Evolutionary conservation across 352 stramenopile genomes (phyloP).

Genomic region (Globisporangium cederbergense): DNA sequence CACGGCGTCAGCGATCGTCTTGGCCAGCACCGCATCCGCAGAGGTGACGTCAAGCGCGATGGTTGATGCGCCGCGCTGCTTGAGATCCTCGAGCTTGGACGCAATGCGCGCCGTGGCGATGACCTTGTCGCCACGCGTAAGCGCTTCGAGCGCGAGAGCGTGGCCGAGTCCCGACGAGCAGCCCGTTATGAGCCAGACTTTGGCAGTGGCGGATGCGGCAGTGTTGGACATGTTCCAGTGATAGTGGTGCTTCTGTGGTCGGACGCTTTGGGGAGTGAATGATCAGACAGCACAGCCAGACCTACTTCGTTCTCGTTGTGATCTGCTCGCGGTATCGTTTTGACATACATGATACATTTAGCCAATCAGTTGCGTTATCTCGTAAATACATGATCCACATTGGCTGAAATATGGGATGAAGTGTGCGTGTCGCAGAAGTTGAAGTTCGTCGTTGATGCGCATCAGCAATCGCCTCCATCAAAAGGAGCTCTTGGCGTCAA

Average conservation of each 20-base stretch:
- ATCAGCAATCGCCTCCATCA: constrained; percentile 4
- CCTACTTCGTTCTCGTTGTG: neutral
- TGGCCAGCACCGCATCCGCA: constrained; percentile 25
- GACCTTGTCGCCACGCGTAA: constrained; percentile 41
- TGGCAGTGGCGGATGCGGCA: constrained; percentile 13
- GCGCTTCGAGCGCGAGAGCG: constrained; percentile 37
- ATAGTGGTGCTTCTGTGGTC: neutral
- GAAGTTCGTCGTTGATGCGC: constrained; percentile 10
- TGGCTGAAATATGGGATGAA: neutral
- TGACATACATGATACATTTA: neutral
- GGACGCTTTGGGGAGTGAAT: constrained; percentile 3
- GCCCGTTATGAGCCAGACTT: constrained; percentile 54
- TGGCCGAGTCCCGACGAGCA: constrained; percentile 48
- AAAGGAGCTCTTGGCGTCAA: neutral
- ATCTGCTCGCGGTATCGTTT: neutral
- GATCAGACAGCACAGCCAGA: neutral
- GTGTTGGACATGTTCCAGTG: neutral
- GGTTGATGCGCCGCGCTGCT: constrained; percentile 21
- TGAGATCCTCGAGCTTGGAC: constrained; percentile 32
- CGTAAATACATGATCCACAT: neutral
- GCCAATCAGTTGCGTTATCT: neutral
- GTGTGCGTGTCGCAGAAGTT: constrained; percentile 2
- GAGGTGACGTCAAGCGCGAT: constrained; percentile 45
- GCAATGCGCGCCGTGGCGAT: constrained; percentile 43
- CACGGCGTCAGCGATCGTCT: constrained; percentile 28